These are phyloP conservation scores for Coniferiporia weirii DNA, from an alignment of 1,284 basidiomycete genomes.

Conservation along the genomic window DNA sequence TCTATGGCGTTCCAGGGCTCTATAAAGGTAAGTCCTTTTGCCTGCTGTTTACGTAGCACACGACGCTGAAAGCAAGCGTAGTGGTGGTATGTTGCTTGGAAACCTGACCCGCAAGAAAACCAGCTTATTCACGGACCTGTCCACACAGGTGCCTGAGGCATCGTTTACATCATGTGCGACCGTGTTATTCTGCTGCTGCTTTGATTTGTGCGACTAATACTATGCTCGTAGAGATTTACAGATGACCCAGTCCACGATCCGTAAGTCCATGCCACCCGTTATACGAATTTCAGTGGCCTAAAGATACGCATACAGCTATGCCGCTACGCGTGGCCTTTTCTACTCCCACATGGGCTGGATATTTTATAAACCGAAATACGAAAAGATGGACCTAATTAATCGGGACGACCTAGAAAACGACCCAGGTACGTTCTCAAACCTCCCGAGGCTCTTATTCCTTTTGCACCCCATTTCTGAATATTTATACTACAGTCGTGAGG, in stretches of 20 bases:
- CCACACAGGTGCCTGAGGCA: conserved; percentile 63
- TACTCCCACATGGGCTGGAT: conserved; percentile 85
- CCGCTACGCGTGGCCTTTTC: conserved; percentile 66
- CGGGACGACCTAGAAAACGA: conserved; percentile 67
- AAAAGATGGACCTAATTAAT: conserved; percentile 60
- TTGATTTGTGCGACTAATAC: neutral
- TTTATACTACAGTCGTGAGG: conserved; percentile 49
- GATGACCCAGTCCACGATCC: conserved; percentile 72
- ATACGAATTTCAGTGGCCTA: neutral
- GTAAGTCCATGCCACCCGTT: conserved; percentile 31
- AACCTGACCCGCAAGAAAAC: neutral
- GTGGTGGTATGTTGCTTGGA: conserved; percentile 38
- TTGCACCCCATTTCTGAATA: neutral
- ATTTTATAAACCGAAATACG: conserved; percentile 70
- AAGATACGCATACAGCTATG: conserved; percentile 41
- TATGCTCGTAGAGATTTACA: conserved; percentile 55
- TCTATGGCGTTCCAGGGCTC: conserved; percentile 66
- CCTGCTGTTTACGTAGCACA: neutral
- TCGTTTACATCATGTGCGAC: conserved; percentile 63
- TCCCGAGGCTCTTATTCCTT: neutral
- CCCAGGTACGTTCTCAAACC: conserved; percentile 41
- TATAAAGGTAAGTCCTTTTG: conserved; percentile 38
- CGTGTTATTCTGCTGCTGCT: neutral
- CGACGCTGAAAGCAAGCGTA: conserved; percentile 20
- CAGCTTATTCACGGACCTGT: conserved; percentile 5